Conservation (phyloP, 2,329 filamentous ascomycete species). For the Penicillium concentricum region DNA sequence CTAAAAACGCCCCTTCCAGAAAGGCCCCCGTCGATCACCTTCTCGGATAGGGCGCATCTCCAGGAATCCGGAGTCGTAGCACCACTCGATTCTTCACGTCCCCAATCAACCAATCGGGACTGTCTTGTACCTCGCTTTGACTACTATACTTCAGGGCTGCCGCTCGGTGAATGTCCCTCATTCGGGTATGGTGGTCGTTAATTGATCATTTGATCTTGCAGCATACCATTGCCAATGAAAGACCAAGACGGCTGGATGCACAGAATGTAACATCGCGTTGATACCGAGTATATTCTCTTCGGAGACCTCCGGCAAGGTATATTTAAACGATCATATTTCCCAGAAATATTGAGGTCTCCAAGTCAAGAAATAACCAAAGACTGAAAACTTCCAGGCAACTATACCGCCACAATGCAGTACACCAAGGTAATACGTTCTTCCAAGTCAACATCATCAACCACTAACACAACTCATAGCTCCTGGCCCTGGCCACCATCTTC, state of each 20-base stretch:
- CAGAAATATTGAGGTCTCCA: background rate
- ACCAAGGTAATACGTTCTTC: constrained; percentile 17
- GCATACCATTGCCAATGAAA: background rate
- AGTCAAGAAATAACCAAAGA: background rate
- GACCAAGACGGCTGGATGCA: background rate
- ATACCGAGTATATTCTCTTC: background rate
- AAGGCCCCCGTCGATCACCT: constrained; percentile 12
- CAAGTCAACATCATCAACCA: background rate
- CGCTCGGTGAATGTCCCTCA: constrained; percentile 19
- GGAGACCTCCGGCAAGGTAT: background rate
- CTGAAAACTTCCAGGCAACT: background rate
- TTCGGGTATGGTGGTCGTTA: constrained; percentile 7
- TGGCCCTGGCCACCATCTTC: constrained; percentile 22
- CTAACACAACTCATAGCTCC: constrained; percentile 11
- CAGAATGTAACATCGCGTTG: constrained; percentile 18
- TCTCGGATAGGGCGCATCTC: background rate
- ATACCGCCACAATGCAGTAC: constrained; percentile 24
- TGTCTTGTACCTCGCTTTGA: background rate
- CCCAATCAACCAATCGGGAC: constrained; percentile 5
- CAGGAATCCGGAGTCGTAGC: background rate
- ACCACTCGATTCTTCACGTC: constrained; percentile 20
- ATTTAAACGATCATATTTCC: constrained; percentile 5
- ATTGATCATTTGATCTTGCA: background rate
- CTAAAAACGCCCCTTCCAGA: background rate
- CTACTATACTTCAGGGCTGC: background rate